Evolutionary conservation across 1,139 yeast genomes (phyloP).

Genomic region (Candida albicans): DNA sequence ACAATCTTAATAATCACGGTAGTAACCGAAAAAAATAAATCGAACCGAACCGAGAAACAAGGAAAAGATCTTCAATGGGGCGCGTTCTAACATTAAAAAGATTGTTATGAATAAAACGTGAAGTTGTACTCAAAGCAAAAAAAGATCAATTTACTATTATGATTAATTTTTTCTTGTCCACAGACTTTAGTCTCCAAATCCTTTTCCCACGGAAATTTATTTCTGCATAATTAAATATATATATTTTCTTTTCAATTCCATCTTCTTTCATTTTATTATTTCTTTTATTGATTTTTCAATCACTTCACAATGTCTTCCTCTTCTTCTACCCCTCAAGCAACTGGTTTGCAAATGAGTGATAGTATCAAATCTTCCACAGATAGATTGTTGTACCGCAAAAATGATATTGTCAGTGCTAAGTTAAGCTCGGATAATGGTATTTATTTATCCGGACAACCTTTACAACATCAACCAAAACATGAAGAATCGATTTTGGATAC

Average conservation of each 20-base stretch:
- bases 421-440: constrained; percentile 12
- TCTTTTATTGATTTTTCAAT: background rate
- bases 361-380: constrained; percentile 12
- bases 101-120: no score
- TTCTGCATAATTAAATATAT: no score
- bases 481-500: background rate
- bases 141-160: no score
- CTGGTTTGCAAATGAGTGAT: background rate
- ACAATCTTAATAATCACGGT: no score
- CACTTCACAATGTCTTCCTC: background rate
- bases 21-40: no score
- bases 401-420: constrained; percentile 9
- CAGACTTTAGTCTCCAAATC: background rate
- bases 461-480: constrained; percentile 2
- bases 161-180: no score
- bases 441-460: constrained; percentile 13
- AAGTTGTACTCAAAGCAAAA: no score
- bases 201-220: background rate
- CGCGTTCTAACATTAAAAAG: no score
- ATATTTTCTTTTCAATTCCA: constrained; percentile 4
- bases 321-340: background rate
- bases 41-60: no score
- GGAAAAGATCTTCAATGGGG: no score
- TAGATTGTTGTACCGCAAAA: constrained; percentile 14
- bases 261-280: constrained; percentile 12